Base-by-base conservation (phyloP, 1,139 yeast species). In the Magnusiomyces magnusii region DNA sequence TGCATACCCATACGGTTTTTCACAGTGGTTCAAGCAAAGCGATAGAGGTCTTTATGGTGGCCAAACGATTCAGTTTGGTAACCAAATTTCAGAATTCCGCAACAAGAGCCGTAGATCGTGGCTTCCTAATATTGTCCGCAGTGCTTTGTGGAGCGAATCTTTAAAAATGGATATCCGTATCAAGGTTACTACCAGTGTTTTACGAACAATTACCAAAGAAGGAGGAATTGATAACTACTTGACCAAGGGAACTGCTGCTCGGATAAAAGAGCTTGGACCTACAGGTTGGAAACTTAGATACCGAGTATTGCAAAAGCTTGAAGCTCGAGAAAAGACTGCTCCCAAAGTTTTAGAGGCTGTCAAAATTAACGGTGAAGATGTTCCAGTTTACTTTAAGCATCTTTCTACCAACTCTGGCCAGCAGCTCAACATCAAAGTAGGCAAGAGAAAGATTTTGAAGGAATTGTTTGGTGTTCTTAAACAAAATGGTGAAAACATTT, bases 201-300 rank as follows among this genome's bases (percentile, higher is more conserved):
- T 93, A 69, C 83, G 86, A 68, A 91, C 97, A 0, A 86, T 93
- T 63, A 85, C 88, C 60, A 88, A 84, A 67, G 98, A 92, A 73
- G 98, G 98, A 63, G 99, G 99, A 17, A 78, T 93, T 63, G 99
- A 93, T 70, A 84, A 85, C 66, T 93, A 93, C 71, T 74, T 93
- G 63, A 80, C 84, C 59, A 93, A 93, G 75, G 95, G 90, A 62
- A 89, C 87, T 66, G 79, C 95, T 13, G 95, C 96, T 2, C 81
- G 99, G 74, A 78, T 89, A 64, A 93, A 93, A 76, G 96, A 95
- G 69, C 77, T 93, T 69, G 99, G 99, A 0, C 86, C 92, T 60
- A 79, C 81, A 60, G 99, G 97, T 36, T 93, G 98, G 98, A 82
- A 80, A 68, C 78, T 93, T 67, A 85, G 93, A 69, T 91, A 86